Conservation (phyloP, 2,329 filamentous ascomycete species). For the Botrytis pseudocinerea region DNA sequence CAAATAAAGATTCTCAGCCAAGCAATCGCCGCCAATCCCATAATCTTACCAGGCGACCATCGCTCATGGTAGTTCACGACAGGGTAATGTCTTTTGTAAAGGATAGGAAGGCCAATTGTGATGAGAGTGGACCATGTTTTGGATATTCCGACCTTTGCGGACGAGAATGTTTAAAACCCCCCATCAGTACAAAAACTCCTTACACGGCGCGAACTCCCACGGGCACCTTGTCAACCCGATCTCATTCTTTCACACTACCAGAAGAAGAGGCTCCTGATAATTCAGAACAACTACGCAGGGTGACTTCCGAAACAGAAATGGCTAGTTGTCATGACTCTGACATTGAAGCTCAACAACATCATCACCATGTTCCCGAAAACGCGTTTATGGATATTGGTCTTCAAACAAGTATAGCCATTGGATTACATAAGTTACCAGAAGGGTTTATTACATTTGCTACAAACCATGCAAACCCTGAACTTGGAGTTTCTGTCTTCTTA, state of each 20-base stretch:
- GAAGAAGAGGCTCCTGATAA: conserved; percentile 6
- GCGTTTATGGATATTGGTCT: conserved; percentile 93
- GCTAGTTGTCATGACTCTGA: conserved; percentile 31
- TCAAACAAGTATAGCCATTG: conserved; percentile 92
- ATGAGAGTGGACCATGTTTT: conserved; percentile 60
- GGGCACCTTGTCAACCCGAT: conserved; percentile 24
- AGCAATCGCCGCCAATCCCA: conserved; percentile 21
- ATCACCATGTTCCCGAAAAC: conserved; percentile 94
- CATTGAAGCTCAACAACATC: conserved; percentile 53
- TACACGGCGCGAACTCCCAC: conserved; percentile 26
- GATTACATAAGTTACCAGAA: conserved; percentile 91
- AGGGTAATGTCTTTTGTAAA: conserved; percentile 65
- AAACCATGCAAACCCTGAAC: conserved; percentile 87
- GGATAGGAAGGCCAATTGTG: conserved; percentile 63
- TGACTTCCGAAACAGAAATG: conserved; percentile 21
- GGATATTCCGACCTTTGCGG: conserved; percentile 67
- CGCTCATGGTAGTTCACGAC: conserved; percentile 55
- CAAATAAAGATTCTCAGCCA: conserved; percentile 14
- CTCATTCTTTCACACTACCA: conserved; percentile 17
- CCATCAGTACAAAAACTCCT: conserved; percentile 21
- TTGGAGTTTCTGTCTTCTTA: conserved; percentile 91
- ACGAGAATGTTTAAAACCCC: conserved; percentile 58
- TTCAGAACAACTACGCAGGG: conserved; percentile 19
- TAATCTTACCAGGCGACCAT: conserved; percentile 47
- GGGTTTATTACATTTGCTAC: conserved; percentile 91